Evolutionary conservation across 306 rosid genomes (phyloP), one percentile per base, ranked within the genome.

Genomic region (Erythrophleum fordii): DNA sequence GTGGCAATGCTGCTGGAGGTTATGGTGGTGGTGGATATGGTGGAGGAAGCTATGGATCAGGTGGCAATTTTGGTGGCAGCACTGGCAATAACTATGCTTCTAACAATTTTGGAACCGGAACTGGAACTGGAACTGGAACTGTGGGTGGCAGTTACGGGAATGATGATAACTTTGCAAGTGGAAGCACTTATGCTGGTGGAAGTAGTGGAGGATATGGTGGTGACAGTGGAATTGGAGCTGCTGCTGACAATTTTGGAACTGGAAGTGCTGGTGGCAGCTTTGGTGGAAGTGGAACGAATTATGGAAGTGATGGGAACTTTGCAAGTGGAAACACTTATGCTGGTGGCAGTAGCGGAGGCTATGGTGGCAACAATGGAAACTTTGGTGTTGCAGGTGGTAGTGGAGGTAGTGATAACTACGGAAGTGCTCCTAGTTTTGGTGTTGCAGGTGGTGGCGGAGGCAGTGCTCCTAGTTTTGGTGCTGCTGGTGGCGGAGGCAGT

Each of bases 1-100:
- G 85, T 16, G 85, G 90, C 25, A 77, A 82, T 31, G 86, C 61
- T 10, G 83, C 78, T 18, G 86, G 80, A 73, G 87, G 89, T 56
- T 72, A 75, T 31, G 90, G 85, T 31, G 86, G 59, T 0, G 82
- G 89, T 22, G 87, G 89, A 61, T 72, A 75, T 25, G 88, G 84
- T 22, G 86, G 55, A 0, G 84, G 89, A 0, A 42, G 84, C 28
- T 81, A 83, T 51, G 87, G 76, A 1, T 74, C 82, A 31, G 83
- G 90, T 60, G 83, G 87, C 35, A 69, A 61, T 51, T 80, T 56
- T 61, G 83, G 86, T 0, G 78, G 83, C 2, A 75, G 90, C 34
- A 44, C 83, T 53, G 79, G 69, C 75, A 80, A 72, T 23, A 83
- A 84, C 31, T 69, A 77, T 37, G 67, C 79, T 22, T 11, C 72